Conservation (phyloP, 1,284 basidiomycete species). For the Heimioporus punctisporus region DNA sequence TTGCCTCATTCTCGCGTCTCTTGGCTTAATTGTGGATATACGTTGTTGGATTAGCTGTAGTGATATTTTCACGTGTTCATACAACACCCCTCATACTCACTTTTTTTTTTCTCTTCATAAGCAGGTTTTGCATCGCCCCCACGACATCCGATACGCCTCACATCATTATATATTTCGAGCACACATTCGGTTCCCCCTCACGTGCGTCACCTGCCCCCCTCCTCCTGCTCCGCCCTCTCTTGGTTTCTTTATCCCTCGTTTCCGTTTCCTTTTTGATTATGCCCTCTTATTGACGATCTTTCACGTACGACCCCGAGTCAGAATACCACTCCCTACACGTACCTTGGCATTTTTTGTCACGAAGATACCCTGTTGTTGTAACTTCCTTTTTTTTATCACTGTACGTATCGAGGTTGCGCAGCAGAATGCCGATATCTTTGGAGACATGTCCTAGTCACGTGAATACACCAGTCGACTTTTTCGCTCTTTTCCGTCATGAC, state of each 20-base stretch:
- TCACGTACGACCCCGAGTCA: slow-evolving; percentile 27
- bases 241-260: not conserved
- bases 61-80: slow-evolving; percentile 33
- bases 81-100: slow-evolving; percentile 22
- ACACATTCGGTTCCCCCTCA: slow-evolving; percentile 5
- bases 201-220: slow-evolving; percentile 27
- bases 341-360: slow-evolving; percentile 24
- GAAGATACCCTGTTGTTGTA: slow-evolving; percentile 39
- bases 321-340: slow-evolving; percentile 3
- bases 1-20: slow-evolving; percentile 2
- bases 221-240: not conserved
- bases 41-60: slow-evolving; percentile 38
- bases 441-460: slow-evolving; percentile 18
- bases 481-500: too few species aligned
- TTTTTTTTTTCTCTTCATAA: too few species aligned
- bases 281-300: slow-evolving; percentile 29
- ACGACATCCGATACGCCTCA: too few species aligned
- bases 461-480: too few species aligned
- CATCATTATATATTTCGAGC: too few species aligned
- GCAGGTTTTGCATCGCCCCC: too few species aligned
- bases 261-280: slow-evolving; percentile 21
- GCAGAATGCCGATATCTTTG: slow-evolving; percentile 38
- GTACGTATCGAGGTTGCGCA: slow-evolving; percentile 35
- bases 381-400: slow-evolving; percentile 17
- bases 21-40: slow-evolving; percentile 37